These are phyloP conservation scores for Exophiala oligosperma DNA, from an alignment of 2,329 filamentous ascomycete species.

Conservation along the genomic window DNA sequence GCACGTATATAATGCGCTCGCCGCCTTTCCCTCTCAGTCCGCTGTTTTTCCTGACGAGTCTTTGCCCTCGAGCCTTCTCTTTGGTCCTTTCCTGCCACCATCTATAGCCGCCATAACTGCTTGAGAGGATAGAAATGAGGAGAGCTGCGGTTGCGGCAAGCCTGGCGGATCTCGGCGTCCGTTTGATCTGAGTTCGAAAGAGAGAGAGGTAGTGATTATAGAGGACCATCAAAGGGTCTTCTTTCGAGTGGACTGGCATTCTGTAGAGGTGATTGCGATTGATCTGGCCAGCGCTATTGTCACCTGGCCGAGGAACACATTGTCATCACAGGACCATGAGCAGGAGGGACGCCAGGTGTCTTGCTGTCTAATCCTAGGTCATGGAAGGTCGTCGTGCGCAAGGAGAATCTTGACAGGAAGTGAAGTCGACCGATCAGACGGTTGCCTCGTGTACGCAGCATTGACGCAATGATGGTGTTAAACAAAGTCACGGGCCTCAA, in stretches of 20 bases:
- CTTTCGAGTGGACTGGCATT: constrained; percentile 83
- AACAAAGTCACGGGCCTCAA: neutral
- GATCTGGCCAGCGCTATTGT: neutral
- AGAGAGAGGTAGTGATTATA: constrained; percentile 57
- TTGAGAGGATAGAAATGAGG: constrained; percentile 73
- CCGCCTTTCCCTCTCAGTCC: constrained; percentile 93
- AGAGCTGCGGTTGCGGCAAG: constrained; percentile 76
- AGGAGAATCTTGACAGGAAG: too few species aligned
- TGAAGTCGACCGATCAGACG: too few species aligned
- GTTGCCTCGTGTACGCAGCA: too few species aligned
- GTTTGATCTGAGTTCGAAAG: constrained; percentile 54
- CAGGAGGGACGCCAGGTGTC: too few species aligned
- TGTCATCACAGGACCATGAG: neutral
- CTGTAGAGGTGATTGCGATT: constrained; percentile 1
- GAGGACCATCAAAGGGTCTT: constrained; percentile 68
- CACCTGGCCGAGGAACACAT: neutral
- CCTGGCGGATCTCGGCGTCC: constrained; percentile 69
- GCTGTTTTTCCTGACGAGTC: constrained; percentile 85
- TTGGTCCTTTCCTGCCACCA: constrained; percentile 72
- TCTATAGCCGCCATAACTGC: constrained; percentile 74
- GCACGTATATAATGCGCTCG: constrained; percentile 90
- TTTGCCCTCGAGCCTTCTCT: constrained; percentile 79
- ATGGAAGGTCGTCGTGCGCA: too few species aligned
- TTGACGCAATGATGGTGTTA: neutral
- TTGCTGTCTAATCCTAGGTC: too few species aligned